Percentiles rank a stretch among this genome's conserved stretches.
Conservation (phyloP, 2,329 filamentous ascomycete genomes). For the Fusarium secorum region DNA sequence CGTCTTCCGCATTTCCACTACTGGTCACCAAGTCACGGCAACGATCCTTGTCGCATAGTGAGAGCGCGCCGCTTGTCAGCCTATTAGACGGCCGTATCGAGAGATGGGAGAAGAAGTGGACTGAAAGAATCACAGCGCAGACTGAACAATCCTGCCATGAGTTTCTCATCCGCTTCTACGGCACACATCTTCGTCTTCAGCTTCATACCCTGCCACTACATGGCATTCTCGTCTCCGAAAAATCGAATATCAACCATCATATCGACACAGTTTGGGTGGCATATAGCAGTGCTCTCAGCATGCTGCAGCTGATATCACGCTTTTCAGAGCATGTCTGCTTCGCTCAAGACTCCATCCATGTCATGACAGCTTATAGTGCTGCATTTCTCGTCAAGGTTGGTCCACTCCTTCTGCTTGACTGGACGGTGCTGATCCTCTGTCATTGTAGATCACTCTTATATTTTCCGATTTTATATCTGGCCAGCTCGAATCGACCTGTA, state of each 20-base stretch:
- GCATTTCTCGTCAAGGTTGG: not conserved
- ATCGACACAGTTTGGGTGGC: not conserved
- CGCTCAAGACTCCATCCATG: not conserved
- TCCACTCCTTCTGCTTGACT: rapidly evolving
- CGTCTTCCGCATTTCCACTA: not conserved
- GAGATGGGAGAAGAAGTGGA: not conserved
- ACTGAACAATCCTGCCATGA: not conserved
- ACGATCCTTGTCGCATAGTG: rapidly evolving
- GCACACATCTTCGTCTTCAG: not conserved
- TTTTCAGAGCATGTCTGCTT: not conserved
- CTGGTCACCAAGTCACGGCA: not conserved
- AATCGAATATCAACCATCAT: not conserved
- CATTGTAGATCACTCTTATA: not conserved
- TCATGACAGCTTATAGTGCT: not conserved
- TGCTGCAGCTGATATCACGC: not conserved
- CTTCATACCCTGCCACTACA: not conserved
- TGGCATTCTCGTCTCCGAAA: not conserved
- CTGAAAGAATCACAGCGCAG: not conserved
- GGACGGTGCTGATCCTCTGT: rapidly evolving
- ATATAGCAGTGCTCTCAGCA: not conserved
- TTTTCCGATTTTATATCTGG: not conserved
- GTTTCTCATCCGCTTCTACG: not conserved
- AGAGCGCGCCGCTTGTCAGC: not conserved
- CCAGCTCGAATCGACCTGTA: not conserved
- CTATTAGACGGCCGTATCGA: not conserved